Evolutionary conservation across 768 basidiomycete genomes (phyloP).

Genomic region (Russula compacta): DNA sequence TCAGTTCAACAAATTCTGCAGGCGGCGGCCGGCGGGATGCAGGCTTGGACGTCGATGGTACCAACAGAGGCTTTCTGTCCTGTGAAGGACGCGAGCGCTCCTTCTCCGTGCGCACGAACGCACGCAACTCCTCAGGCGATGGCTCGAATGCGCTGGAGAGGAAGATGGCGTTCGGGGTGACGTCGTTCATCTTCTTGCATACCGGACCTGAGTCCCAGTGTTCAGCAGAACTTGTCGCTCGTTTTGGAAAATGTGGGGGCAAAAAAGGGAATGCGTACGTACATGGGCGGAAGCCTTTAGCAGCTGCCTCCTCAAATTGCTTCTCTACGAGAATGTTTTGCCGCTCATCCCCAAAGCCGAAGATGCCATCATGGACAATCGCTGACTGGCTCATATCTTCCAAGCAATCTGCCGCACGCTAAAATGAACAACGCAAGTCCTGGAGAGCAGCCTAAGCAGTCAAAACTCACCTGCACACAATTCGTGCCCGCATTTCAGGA

Average conservation of each 20-base stretch:
- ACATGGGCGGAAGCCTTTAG: constrained; percentile 55
- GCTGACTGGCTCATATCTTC: constrained; percentile 42
- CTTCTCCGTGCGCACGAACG: constrained; percentile 28
- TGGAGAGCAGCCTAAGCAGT: not conserved
- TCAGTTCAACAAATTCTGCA: constrained; percentile 20
- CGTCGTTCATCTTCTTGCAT: constrained; percentile 59
- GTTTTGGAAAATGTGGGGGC: not conserved
- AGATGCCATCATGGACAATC: constrained; percentile 49
- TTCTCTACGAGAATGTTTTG: constrained; percentile 48
- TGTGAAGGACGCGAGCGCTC: not conserved
- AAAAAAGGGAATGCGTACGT: constrained; percentile 18
- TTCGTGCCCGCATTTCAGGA: constrained; percentile 61
- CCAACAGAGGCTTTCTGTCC: not conserved
- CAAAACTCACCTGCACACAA: constrained; percentile 48
- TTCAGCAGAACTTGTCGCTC: not conserved
- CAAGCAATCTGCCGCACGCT: constrained; percentile 39
- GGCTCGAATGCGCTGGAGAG: constrained; percentile 61
- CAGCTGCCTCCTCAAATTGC: constrained; percentile 45
- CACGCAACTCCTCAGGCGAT: constrained; percentile 44
- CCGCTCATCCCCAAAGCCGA: constrained; percentile 47
- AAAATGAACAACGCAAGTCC: not conserved
- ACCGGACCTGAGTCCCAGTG: constrained; percentile 41
- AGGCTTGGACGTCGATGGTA: constrained; percentile 19
- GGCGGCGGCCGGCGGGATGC: constrained; percentile 3
- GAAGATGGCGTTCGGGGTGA: constrained; percentile 45